Evolutionary conservation across 768 basidiomycete species (phyloP), one percentile per base, ranked within the genome.

Genomic region (Sporobolomyces pararoseus): DNA sequence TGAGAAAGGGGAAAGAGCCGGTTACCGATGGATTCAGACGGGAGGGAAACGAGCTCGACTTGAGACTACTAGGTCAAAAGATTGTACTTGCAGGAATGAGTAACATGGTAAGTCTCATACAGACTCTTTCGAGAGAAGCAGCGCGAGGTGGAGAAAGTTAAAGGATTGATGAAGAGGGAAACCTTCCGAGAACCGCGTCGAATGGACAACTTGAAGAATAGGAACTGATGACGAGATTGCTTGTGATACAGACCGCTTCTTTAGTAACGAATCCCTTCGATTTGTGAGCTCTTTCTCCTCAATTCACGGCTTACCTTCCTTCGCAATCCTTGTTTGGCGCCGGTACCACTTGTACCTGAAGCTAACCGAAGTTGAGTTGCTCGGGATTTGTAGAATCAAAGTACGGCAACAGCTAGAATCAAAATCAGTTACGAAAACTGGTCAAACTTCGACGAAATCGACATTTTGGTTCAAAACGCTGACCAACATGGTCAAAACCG

Each of bases 361-460:
- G n/a, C n/a, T n/a, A n/a, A n/a, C n/a, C n/a, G n/a, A n/a, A n/a
- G n/a, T 49, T 10, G 14, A 19, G 47, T 49, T 17, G 7, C n/a
- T 21, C 7, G 47, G 23, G 7, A n/a, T 16, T 14, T n/a, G 14
- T 62, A 73, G 72, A 7, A 37, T 75, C 69, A 75, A 77, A 49
- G 76, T 77, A 19, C 70, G 76, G 4, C 76, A 77, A 42, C 76
- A 77, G 34, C 67, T 77, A 9, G 57, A 75, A 44, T 49, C 54
- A 17, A 71, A 65, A 16, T 50, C 59, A 5, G 25, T 63, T 23
- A 29, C 58, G 42, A 54, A 50, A 35, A 17, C 49, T 1, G 59
- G 64, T 12, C 29, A 37, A 52, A 44, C 54, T 29, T 47, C 50
- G 19, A 35, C 37, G 29, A 60, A 62, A 7, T 66, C 73, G 7